Evolutionary conservation across 2,329 filamentous ascomycete genomes (phyloP), one percentile per base, ranked within the genome.

Genomic region (Ceratocystis harringtonii): DNA sequence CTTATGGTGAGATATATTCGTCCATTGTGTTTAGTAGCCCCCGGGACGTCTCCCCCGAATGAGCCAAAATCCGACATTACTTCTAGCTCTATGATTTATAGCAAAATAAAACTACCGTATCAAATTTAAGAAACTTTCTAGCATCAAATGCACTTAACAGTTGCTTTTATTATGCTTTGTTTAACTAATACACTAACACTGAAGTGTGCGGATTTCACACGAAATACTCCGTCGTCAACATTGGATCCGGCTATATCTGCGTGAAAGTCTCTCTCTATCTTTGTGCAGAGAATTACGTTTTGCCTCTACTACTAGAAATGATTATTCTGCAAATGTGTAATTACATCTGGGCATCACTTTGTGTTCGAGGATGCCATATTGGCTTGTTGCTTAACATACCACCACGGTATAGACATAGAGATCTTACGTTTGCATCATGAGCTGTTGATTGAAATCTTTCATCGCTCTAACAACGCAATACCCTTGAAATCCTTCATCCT

Each of bases 161-260:
- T 5, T 15, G 1, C 22, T 36, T 25, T 58, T 19, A 25, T 30
- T 15, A 22, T 1, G 5, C 5, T 6, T 22, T 52, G 0, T 17
- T 45, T 8, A 17, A 2, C 41, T 45, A 58, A 48, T 66, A 62
- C 65, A 66, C 65, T 66, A 66, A 66, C 65, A 66, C 65, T 45
- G 48, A 66, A 66, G 61, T 57, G 63, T 55, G 28, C 28, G 10
- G 7, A 3, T 36, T 2, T n/a, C 8, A n/a, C 55, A n/a, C 5
- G 3, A 5, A n/a, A 30, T 58, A 58, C 55, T 25, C 3, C 15
- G 25, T 19, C 15, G 6, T 36, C 2, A n/a, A 17, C 28, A 58
- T n/a, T 8, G 8, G 0, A 15, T n/a, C 30, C 2, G 3, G 25
- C 55, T 32, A 32, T n/a, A 58, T n/a, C 17, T 36, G 8, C 25